These are phyloP conservation scores for Peniophora sp. DNA, from an alignment of 1,284 basidiomycete species.

Conservation along the genomic window DNA sequence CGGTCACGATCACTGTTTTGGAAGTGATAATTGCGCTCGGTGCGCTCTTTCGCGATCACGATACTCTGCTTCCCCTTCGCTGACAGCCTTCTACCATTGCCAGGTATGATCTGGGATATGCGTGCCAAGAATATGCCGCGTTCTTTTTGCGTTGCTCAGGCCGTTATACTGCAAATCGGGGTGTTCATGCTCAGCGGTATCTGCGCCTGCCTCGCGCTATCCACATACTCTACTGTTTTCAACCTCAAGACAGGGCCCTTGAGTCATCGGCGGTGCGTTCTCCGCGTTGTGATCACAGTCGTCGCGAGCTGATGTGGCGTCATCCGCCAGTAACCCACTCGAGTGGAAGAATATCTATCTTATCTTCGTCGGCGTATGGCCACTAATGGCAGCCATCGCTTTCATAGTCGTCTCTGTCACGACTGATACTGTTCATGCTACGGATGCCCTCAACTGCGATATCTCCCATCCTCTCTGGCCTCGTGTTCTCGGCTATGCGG, in stretches of 20 bases:
- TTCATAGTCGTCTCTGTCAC: slow-evolving; percentile 36
- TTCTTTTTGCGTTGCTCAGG: slow-evolving; percentile 48
- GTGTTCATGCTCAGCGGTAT: slow-evolving; percentile 43
- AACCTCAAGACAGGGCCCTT: slow-evolving; percentile 5
- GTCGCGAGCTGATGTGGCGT: slow-evolving; percentile 21
- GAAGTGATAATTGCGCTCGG: slow-evolving; percentile 39
- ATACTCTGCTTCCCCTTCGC: too few species aligned
- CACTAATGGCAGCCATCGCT: slow-evolving; percentile 32
- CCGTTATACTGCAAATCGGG: slow-evolving; percentile 35
- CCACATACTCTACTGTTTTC: slow-evolving; percentile 36
- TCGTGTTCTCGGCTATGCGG: slow-evolving; percentile 53
- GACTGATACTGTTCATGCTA: slow-evolving; percentile 33
- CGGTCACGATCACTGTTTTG: slow-evolving; percentile 36
- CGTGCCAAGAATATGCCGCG: slow-evolving; percentile 47
- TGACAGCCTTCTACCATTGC: too few species aligned
- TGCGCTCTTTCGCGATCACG: too few species aligned
- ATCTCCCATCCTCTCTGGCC: slow-evolving; percentile 47
- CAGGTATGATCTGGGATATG: slow-evolving; percentile 60
- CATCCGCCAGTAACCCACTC: slow-evolving; percentile 10
- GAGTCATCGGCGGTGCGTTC: slow-evolving; percentile 30
- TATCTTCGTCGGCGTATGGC: slow-evolving; percentile 36
- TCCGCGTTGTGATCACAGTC: slow-evolving; percentile 17
- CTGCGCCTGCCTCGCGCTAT: slow-evolving; percentile 39
- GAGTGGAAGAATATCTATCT: slow-evolving; percentile 31
- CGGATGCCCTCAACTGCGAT: slow-evolving; percentile 49